phyloP scores from a whole-genome alignment of 2,329 filamentous ascomycete genomes.

The Falciphora oryzae region DNA sequence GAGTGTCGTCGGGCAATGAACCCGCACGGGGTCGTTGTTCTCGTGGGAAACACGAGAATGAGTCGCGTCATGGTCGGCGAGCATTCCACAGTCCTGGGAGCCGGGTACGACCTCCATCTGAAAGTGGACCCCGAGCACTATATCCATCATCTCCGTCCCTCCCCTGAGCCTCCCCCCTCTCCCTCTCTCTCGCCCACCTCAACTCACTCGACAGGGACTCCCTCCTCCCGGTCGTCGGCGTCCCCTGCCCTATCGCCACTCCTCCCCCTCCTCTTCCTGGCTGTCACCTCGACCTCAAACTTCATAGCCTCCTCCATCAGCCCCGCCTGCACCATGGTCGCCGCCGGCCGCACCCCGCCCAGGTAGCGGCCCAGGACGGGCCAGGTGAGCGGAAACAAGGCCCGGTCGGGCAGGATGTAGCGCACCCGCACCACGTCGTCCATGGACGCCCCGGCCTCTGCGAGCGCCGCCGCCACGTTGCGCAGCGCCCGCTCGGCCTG shows the following conservation, averaged over 20 bases:
- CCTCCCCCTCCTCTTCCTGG: conserved; percentile 10
- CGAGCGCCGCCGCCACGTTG: conserved; percentile 41
- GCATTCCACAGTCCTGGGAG: background rate
- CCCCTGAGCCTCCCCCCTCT: background rate
- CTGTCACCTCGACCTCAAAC: conserved; percentile 31
- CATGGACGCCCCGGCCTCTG: conserved; percentile 35
- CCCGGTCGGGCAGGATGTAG: conserved; percentile 44
- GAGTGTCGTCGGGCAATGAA: too few relatives aligned
- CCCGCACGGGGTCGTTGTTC: too few relatives aligned
- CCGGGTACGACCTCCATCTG: background rate
- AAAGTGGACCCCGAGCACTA: background rate
- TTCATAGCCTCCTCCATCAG: conserved; percentile 45
- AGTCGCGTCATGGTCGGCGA: background rate
- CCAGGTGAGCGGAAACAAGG: conserved; percentile 44
- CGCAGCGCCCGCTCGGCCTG: conserved; percentile 44
- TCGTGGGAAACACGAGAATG: too few relatives aligned
- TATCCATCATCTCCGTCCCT: too few relatives aligned
- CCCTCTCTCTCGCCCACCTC: too few relatives aligned
- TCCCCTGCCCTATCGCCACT: too few relatives aligned
- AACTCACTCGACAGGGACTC: background rate
- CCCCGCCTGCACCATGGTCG: conserved; percentile 46
- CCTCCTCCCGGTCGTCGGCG: background rate
- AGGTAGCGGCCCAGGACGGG: conserved; percentile 44
- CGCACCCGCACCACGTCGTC: conserved; percentile 44
- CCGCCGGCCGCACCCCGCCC: conserved; percentile 43